A percentile compares a stretch with the other conserved stretches of the same genome.
These are phyloP conservation scores for Ganoderma boninense DNA, from an alignment of 1,284 basidiomycete genomes.

Conservation along the genomic window DNA sequence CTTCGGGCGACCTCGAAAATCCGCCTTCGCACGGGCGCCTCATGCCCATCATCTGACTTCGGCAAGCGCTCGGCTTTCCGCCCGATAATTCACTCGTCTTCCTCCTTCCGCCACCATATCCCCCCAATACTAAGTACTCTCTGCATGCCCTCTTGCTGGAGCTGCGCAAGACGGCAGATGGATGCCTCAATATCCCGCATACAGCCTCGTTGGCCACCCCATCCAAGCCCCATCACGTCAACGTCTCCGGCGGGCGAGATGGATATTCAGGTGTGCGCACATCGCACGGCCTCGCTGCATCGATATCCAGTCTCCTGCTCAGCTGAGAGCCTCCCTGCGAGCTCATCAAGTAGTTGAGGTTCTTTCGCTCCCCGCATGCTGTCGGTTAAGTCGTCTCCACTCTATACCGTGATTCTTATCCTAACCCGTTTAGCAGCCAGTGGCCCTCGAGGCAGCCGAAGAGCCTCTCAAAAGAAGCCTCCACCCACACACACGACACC, in stretches of 20 bases:
- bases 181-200: background rate
- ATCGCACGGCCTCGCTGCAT: constrained; percentile 23
- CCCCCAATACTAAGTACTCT: background rate
- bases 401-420: constrained; percentile 13
- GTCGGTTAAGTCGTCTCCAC: constrained; percentile 9
- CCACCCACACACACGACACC: constrained; percentile 7
- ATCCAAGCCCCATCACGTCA: background rate
- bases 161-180: background rate
- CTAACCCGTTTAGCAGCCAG: constrained; percentile 15
- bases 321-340: constrained; percentile 23
- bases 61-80: constrained; percentile 21
- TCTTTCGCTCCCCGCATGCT: constrained; percentile 22
- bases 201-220: background rate
- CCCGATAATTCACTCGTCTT: constrained; percentile 3
- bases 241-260: background rate
- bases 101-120: background rate
- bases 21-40: constrained; percentile 18
- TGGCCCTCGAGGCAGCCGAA: constrained; percentile 16
- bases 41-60: constrained; percentile 29
- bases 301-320: constrained; percentile 21
- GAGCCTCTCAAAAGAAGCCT: constrained; percentile 11
- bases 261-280: constrained; percentile 5
- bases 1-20: constrained; percentile 37
- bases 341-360: constrained; percentile 12
- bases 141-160: background rate